Evolutionary conservation across 495 filamentous ascomycete species (phyloP), one percentile per base, ranked within the genome.

Genomic region (Zalerion maritima): DNA sequence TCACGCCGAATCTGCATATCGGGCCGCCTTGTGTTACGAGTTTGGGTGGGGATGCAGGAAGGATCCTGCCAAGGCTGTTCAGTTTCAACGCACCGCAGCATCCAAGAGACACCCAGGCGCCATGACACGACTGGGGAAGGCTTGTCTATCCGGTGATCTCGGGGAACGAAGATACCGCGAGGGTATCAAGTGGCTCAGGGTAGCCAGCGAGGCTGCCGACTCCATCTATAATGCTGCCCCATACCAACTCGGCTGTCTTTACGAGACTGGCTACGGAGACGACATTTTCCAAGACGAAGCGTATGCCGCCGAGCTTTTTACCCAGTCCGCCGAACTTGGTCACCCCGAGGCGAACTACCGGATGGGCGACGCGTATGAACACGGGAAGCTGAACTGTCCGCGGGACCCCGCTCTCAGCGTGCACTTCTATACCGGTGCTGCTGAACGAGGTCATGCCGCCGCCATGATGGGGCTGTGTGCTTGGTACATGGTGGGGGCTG

Each of bases 391-490:
- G 11, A 71, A 65, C 35, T 96, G 89, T 50, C 89, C 89, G 0
- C 69, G 72, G 14, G 89, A 99, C 50, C 81, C 91, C 3, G 86
- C 86, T 2, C 54, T 99, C 29, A 93, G 84, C 41, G 84, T 99
- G 12, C 89, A 99, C 48, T 96, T 94, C 46, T 99, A 99, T 52
- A 96, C 86, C 5, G 75, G 71, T 3, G 89, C 89, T 6, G 89
- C 89, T 7, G 81, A 91, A 40, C 57, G 64, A 8, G 81, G 80
- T 1, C 80, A 92, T 49, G 64, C 84, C 0, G 64, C 78, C 23
- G 89, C 85, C n/a, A 94, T 94, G 87, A 93, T 99, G 85, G 85
- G 84, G 11, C 66, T 99, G 14, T 96, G 89, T 48, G 89, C 89
- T 9, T 99, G 89, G 89, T 99, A 94, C 51, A 75, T 99, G 54